Evolutionary conservation across 2,329 filamentous ascomycete genomes (phyloP).

Genomic region (Phaeosphaeriaceae sp.): DNA sequence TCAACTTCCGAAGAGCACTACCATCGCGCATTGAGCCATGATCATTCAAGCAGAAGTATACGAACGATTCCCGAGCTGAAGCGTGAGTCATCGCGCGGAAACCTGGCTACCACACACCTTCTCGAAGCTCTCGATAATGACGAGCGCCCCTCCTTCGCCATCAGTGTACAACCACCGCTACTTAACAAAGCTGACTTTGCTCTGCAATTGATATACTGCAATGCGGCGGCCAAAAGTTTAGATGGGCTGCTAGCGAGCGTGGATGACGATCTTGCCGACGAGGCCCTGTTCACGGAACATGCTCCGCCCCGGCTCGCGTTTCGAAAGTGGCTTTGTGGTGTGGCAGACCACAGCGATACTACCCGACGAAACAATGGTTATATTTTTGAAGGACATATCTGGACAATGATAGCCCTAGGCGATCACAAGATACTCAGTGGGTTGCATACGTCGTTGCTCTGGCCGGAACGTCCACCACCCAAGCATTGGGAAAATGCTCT

Average conservation of each 20-base stretch:
- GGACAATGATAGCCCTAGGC: conserved; percentile 31
- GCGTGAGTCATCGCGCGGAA: conserved; percentile 8
- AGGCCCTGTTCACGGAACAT: conserved; percentile 20
- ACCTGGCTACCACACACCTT: conserved; percentile 20
- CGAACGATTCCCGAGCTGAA: conserved; percentile 11
- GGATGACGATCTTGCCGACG: conserved; percentile 18
- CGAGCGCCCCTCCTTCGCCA: conserved; percentile 32
- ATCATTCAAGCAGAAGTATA: conserved; percentile 11
- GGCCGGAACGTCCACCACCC: conserved; percentile 10
- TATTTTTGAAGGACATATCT: conserved; percentile 34
- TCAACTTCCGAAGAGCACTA: conserved; percentile 8
- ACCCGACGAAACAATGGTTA: conserved; percentile 22
- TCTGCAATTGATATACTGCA: conserved; percentile 29
- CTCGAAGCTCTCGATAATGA: conserved; percentile 32
- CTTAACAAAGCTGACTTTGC: conserved; percentile 8
- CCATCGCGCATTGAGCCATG: conserved; percentile 10
- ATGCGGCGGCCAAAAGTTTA: conserved; percentile 20
- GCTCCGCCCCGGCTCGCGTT: conserved; percentile 30
- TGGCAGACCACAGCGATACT: conserved; percentile 14
- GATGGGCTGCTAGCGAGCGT: conserved; percentile 26
- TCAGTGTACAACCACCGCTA: conserved; percentile 14
- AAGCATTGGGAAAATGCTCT: conserved; percentile 5
- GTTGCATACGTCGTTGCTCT: conserved; percentile 16
- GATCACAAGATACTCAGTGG: conserved; percentile 41
- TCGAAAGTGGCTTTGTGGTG: conserved; percentile 32